Evolutionary conservation across 345 rosid genomes (phyloP), one percentile per base, ranked within the genome.

Genomic region (Moringa oleifera): DNA sequence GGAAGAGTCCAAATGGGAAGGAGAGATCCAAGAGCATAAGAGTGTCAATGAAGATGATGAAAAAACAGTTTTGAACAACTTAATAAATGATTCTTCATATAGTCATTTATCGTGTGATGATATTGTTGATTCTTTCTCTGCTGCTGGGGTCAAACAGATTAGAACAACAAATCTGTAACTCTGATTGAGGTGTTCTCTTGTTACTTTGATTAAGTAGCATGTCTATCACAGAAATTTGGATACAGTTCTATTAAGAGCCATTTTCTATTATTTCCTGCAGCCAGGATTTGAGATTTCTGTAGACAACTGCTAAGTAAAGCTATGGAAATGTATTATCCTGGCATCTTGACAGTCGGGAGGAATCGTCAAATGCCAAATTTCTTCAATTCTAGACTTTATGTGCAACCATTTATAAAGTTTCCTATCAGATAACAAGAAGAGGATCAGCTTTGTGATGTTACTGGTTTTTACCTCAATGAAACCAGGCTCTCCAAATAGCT

Each of bases 81-180:
- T 41, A 36, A 33, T 16, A 25, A 59, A 58, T 20, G 64, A 67
- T 60, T 10, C 50, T 24, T 63, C 58, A 1, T 21, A 41, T 23
- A 24, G 56, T 41, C 61, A 28, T 23, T 58, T 60, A n/a, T 61
- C 68, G 2, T 50, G 57, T n/a, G 66, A 69, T 33, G 68, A 72
- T 25, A 63, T 75, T 20, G 45, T 57, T 20, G 73, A 78, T 64
- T 74, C 75, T 2, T 68, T 67, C 60, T 60, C 23, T 41, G 18
- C 55, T 2, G 59, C 65, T 22, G 65, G 62, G 28, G 67, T 37
- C 6, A 18, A 68, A 52, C 72, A 51, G 75, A 58, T 62, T 25
- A 65, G 77, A 55, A 66, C 74, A 52, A 25, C 45, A 46, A 67
- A 62, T 51, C 21, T 52, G 7, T 68, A 60, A 67, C 65, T 51